Base-by-base conservation (phyloP, 768 basidiomycete genomes). In the Flagelloscypha sp. region DNA sequence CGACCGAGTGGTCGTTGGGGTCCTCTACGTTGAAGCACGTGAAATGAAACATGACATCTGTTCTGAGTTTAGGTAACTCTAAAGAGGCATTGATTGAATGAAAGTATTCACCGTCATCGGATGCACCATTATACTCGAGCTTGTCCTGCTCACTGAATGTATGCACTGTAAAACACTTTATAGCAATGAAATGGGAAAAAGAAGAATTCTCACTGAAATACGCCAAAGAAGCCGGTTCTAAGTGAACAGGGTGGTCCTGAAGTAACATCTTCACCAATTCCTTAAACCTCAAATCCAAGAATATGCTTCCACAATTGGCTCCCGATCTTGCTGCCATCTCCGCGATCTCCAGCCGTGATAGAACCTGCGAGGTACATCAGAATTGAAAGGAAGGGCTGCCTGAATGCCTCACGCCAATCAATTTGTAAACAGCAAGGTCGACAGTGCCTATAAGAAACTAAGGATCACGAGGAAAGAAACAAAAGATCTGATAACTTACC, bases 91-190 rank as follows among this genome's bases (percentile, higher is more conserved):
- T 7, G 31, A 22, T 16, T 32, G 24, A 21, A 16, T n/a, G n/a
- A n/a, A n/a, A 22, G 25, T 5, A 52, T 70, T 32, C 54, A 84
- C 84, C 76, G 50, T 92, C 89, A 51, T 92, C 88, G 12, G 54
- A 51, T 31, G 76, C 65, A 12, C 89, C 88, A 41, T 55, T 62
- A 51, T 85, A 93, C 20, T 69, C 70, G 30, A 89, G 61, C 56
- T 92, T 92, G 52, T 92, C 87, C 8, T 84, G 84, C 58, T 92
- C 86, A 43, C 83, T 82, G 49, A 90, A 93, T 6, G 83, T 76
- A 47, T 87, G 80, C 82, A 83, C 72, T 74, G 34, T 22, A n/a
- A 20, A 27, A 28, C 20, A 28, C 28, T 38, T 40, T 34, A 18
- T 12, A 30, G 25, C 38, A 30, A 27, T 24, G 30, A 40, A 36